Evolutionary conservation across 495 filamentous ascomycete genomes (phyloP), one percentile per base, ranked within the genome.

Genomic region (Aspergillus coremiiformis): DNA sequence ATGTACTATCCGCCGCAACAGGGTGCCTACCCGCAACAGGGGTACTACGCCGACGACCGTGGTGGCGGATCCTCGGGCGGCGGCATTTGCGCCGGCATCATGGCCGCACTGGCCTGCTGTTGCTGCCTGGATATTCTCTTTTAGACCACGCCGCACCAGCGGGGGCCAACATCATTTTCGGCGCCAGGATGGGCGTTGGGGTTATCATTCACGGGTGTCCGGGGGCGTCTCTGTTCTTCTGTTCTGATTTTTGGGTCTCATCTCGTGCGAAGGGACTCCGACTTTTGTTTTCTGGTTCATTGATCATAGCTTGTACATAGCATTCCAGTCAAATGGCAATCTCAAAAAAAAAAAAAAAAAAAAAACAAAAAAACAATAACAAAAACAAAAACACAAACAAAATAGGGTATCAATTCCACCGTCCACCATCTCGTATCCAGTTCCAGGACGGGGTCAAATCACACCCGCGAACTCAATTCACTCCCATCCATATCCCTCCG

Each of bases 41-140:
- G 72, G 0, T 73, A 77, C 51, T 72, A 69, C 47, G 63, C 64
- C 1, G 69, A 64, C 24, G 58, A 67, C 19, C 59, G 66, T 7
- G 55, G 70, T 4, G 51, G 68, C 14, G 53, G 57, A 12, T 60
- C 61, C 5, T 53, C 57, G 2, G 63, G 64, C 6, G 72, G 67
- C 7, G 77, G 76, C 1, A 56, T 77, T 15, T 75, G 75, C 23
- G 72, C 75, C 0, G 76, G 71, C 58, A 61, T 78, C 9, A 57
- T 77, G 60, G 75, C 72, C 41, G 73, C 69, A 14, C 27, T 78
- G 35, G 76, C 76, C 9, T 77, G 76, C 49, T 80, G 77, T 54
- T 80, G 77, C 56, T 79, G 76, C 55, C 72, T 78, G 68, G 77
- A 80, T 66, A 71, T 78, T 42, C 52, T 80, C 29, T 74, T 79